phyloP scores from a whole-genome alignment of 192 early-diverging fungal species.

The Allomyces javanicus region DNA sequence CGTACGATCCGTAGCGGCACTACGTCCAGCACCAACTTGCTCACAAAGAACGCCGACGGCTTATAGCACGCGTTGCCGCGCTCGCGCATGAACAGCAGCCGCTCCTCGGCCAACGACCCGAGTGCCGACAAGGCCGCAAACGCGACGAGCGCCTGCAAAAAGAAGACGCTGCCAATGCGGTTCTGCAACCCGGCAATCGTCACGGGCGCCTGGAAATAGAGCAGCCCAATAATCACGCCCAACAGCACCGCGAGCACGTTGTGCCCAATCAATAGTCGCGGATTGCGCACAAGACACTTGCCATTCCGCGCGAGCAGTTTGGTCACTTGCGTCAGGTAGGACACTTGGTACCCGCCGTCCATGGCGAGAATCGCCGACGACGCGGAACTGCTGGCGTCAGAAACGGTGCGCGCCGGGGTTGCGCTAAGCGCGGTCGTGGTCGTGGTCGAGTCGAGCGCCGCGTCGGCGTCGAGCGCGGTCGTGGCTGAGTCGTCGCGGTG shows the following conservation, averaged over 20 bases:
- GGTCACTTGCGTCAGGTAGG: constrained; percentile 31
- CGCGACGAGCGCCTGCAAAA: constrained; percentile 43
- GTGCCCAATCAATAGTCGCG: constrained; percentile 31
- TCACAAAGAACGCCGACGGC: constrained; percentile 25
- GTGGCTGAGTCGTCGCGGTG: too few species aligned
- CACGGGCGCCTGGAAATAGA: constrained; percentile 38
- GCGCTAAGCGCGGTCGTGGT: too few species aligned
- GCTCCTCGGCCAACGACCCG: constrained; percentile 24
- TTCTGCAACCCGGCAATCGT: constrained; percentile 54
- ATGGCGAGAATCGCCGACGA: too few species aligned
- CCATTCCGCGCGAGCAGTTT: constrained; percentile 21
- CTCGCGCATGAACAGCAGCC: constrained; percentile 24
- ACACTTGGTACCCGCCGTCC: constrained; percentile 4
- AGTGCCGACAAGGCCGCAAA: constrained; percentile 48
- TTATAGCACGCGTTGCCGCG: constrained; percentile 27
- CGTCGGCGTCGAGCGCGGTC: too few species aligned
- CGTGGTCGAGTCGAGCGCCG: too few species aligned
- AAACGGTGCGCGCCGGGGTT: too few species aligned
- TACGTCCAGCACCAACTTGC: constrained; percentile 46
- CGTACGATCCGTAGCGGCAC: constrained; percentile 43
- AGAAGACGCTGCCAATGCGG: constrained; percentile 44
- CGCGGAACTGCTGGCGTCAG: too few species aligned
- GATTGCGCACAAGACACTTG: constrained; percentile 22
- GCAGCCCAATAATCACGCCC: constrained; percentile 39
- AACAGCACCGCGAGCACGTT: constrained; percentile 25